Evolutionary conservation across 2,329 filamentous ascomycete genomes (phyloP).

Genomic region (Claviceps digitariae): DNA sequence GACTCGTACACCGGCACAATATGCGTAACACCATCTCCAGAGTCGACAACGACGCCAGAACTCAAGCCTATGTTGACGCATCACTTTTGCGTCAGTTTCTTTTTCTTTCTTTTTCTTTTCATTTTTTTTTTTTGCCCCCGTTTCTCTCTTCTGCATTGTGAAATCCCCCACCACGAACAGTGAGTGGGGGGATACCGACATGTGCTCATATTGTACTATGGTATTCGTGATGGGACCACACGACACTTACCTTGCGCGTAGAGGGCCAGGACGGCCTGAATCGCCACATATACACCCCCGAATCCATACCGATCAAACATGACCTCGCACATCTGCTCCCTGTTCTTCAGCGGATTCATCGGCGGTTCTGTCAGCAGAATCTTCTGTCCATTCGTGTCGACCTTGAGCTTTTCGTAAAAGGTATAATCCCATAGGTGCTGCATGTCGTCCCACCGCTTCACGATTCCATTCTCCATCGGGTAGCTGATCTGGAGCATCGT

Average conservation of each 20-base stretch:
- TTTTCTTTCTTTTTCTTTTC: neutral
- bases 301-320: slow-evolving; percentile 98
- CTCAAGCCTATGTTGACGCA: slow-evolving; percentile 47
- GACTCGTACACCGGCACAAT: slow-evolving; percentile 98
- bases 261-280: slow-evolving; percentile 88
- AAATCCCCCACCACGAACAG: too few relatives aligned
- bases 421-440: slow-evolving; percentile 99
- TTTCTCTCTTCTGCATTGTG: neutral
- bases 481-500: slow-evolving; percentile 98
- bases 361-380: slow-evolving; percentile 95
- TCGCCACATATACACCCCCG: slow-evolving; percentile 93
- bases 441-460: slow-evolving; percentile 99
- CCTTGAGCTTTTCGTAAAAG: slow-evolving; percentile 91
- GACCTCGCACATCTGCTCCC: slow-evolving; percentile 96
- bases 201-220: too few relatives aligned
- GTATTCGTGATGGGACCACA: too few relatives aligned
- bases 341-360: slow-evolving; percentile 94
- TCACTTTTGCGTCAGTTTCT: neutral
- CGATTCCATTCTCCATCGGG: slow-evolving; percentile 99
- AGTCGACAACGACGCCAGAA: slow-evolving; percentile 96
- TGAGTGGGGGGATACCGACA: too few relatives aligned
- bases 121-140: neutral
- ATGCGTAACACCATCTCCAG: slow-evolving; percentile 94
- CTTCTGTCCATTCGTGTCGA: slow-evolving; percentile 85
- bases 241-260: slow-evolving; percentile 72